A percentile compares a stretch with the other conserved stretches of the same genome.
Conservation (phyloP, 2,329 filamentous ascomycete genomes). For the Beauveria sp. region DNA sequence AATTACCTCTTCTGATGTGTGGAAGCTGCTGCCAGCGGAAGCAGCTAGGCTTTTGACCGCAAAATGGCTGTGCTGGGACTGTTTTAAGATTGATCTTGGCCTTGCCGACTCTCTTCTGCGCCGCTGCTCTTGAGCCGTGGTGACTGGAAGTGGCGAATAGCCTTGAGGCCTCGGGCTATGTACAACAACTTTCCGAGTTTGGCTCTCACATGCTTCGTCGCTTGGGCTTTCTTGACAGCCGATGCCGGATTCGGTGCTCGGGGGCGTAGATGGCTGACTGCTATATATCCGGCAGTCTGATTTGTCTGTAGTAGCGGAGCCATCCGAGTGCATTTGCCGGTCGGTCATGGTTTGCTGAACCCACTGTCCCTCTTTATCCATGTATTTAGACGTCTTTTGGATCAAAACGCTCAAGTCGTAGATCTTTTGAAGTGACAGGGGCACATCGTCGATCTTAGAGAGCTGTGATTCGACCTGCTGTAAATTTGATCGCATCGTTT, state of each 20-base stretch:
- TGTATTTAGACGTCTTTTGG: slow-evolving; percentile 22
- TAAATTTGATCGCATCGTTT: slow-evolving; percentile 12
- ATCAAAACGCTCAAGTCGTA: slow-evolving; percentile 21
- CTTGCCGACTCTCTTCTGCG: slow-evolving; percentile 23
- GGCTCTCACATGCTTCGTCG: neutral
- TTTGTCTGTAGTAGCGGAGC: neutral
- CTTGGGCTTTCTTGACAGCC: neutral
- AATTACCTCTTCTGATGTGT: neutral
- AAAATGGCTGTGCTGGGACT: slow-evolving; percentile 5
- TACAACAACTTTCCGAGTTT: slow-evolving; percentile 25
- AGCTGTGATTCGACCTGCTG: slow-evolving; percentile 15
- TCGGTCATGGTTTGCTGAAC: slow-evolving; percentile 18
- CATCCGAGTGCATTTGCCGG: neutral
- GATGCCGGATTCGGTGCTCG: too few relatives aligned
- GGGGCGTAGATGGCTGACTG: neutral
- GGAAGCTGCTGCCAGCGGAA: neutral
- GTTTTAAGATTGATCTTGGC: slow-evolving; percentile 29
- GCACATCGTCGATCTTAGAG: slow-evolving; percentile 13
- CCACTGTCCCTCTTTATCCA: slow-evolving; percentile 23
- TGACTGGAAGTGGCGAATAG: slow-evolving; percentile 21
- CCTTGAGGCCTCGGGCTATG: slow-evolving; percentile 21
- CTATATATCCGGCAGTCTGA: slow-evolving; percentile 10
- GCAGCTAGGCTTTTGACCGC: neutral
- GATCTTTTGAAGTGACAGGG: slow-evolving; percentile 19
- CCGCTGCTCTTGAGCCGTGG: slow-evolving; percentile 29